Evolutionary conservation across 306 rosid genomes (phyloP).

Genomic region (Rosa rugosa): DNA sequence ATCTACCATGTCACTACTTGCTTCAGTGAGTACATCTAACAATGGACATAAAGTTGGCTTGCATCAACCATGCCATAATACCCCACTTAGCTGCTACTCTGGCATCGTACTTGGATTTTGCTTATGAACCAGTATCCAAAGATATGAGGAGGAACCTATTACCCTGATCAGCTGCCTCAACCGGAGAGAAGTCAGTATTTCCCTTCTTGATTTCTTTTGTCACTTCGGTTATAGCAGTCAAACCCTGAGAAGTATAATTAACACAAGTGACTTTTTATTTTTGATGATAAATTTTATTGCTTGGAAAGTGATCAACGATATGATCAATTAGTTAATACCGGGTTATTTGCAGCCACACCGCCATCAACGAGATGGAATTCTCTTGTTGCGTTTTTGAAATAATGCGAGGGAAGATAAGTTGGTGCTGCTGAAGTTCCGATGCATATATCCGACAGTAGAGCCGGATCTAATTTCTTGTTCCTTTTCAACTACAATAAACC

Average conservation of each 20-base stretch:
- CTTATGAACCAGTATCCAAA: not conserved
- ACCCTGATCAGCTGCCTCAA: not conserved
- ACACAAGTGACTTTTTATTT: not conserved
- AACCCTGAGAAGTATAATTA: not conserved
- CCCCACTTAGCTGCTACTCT: not conserved
- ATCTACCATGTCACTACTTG: conserved; percentile 23
- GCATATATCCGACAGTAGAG: not conserved
- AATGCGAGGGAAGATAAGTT: not conserved
- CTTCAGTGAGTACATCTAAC: not conserved
- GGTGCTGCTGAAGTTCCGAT: conserved; percentile 14
- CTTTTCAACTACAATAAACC: not conserved
- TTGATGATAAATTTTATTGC: not conserved
- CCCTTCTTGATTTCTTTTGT: not conserved
- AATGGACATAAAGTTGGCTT: not conserved
- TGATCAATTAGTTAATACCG: not conserved
- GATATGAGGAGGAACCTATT: not conserved
- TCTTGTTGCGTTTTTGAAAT: not conserved
- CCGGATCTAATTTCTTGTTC: not conserved
- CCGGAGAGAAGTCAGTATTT: not conserved
- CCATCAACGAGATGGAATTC: conserved; percentile 8
- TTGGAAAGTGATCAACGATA: not conserved
- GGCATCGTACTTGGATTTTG: not conserved
- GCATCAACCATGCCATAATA: not conserved
- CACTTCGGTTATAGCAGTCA: conserved; percentile 1
- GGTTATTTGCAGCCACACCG: conserved; percentile 8